A percentile compares a stretch with the other conserved stretches of the same genome.
These are phyloP conservation scores for grape (Vitis vinifera) DNA, from an alignment of 164 flowering plant species.

Conservation along the genomic window ASM3070453v1 NC_081808.1:24182501-24183000, in stretches of 20 bases:
- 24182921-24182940: background rate
- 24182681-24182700: background rate
- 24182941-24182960: constrained; percentile 1
- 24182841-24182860: background rate
- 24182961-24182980: background rate
- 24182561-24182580: too few relatives aligned
- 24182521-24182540: too few relatives aligned
- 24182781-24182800: background rate
- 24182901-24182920: constrained; percentile 5
- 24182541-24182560: too few relatives aligned
- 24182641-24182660: constrained; percentile 9
- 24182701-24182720: constrained; percentile 2
- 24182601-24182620: constrained; percentile 6
- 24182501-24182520: too few relatives aligned
- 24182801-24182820: background rate
- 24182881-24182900: background rate
- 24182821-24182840: background rate
- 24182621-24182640: background rate
- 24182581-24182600: background rate
- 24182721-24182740: background rate
- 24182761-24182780: background rate
- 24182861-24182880: too few relatives aligned
- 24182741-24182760: constrained; percentile 1
- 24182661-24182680: background rate
- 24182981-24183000: background rate